Conservation (phyloP, 2,329 filamentous ascomycete genomes). For the Cladosporium sphaerospermum region DNA sequence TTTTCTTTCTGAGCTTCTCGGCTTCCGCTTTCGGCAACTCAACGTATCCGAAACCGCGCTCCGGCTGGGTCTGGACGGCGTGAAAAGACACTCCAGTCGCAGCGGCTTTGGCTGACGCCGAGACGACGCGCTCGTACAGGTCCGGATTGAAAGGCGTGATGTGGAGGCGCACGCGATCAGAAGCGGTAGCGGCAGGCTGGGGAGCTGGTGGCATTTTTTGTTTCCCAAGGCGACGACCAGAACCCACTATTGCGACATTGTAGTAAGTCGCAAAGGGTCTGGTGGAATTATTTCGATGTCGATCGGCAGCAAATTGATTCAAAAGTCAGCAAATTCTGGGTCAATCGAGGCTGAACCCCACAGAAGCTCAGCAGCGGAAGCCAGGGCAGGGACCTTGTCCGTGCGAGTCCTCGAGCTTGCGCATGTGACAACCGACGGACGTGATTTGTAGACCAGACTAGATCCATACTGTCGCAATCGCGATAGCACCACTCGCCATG, state of each 20-base stretch:
- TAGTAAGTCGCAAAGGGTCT: background rate
- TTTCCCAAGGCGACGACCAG: background rate
- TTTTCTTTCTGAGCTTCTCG: conserved; percentile 83
- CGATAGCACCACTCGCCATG: conserved; percentile 11
- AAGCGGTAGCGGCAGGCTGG: background rate
- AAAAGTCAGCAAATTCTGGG: conserved; percentile 3
- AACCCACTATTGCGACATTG: background rate
- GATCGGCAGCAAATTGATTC: conserved; percentile 1
- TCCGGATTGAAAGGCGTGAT: conserved; percentile 78
- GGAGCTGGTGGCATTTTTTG: background rate
- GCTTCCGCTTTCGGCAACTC: conserved; percentile 76
- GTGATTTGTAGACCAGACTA: too few species aligned
- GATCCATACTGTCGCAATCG: background rate
- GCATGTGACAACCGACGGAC: background rate
- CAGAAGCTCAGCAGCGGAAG: background rate
- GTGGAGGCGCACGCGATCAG: conserved; percentile 59
- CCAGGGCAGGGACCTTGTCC: background rate
- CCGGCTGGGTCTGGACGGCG: conserved; percentile 76
- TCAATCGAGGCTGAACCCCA: background rate
- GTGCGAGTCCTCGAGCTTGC: background rate
- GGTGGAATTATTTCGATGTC: background rate
- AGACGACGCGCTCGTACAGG: conserved; percentile 66
- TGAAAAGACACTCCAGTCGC: conserved; percentile 87
- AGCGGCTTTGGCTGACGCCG: conserved; percentile 56
- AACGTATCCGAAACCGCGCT: conserved; percentile 83